These are phyloP conservation scores for Xylaria arbuscula DNA, from an alignment of 2,329 filamentous ascomycete genomes.

Conservation along the genomic window DNA sequence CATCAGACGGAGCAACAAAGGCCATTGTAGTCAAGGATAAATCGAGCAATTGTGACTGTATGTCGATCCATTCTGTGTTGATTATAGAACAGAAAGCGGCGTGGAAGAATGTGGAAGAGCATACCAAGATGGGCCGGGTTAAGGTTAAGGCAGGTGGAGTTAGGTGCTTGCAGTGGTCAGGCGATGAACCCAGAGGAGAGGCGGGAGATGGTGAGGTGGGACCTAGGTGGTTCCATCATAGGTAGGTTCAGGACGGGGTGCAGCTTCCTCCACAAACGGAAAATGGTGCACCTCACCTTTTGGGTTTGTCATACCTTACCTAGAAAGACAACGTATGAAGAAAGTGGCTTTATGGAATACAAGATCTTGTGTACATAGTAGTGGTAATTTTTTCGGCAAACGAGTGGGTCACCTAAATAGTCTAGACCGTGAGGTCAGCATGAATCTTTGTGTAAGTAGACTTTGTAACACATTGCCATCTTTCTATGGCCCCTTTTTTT, in stretches of 20 bases:
- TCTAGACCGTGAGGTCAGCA: neutral
- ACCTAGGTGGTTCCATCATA: neutral
- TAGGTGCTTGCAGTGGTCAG: neutral
- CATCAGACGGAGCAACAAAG: neutral
- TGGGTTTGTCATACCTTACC: neutral
- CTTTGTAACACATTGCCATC: too few species aligned
- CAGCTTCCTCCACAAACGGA: too few species aligned
- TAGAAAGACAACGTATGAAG: neutral
- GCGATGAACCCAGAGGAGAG: conserved; percentile 1
- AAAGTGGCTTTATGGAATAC: neutral
- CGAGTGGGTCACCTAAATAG: neutral
- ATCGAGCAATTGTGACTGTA: neutral
- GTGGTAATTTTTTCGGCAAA: neutral
- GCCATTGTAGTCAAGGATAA: neutral
- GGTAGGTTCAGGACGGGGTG: neutral
- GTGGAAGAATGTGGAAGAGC: neutral
- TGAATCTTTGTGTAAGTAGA: too few species aligned
- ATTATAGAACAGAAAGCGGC: neutral
- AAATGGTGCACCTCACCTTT: neutral
- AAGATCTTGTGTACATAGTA: neutral
- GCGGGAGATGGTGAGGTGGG: neutral
- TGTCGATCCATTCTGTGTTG: neutral
- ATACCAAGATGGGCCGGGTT: neutral
- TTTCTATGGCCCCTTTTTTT: too few species aligned
- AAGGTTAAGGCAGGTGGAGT: conserved; percentile 1